Percentiles rank a stretch among this genome's conserved stretches.
These are phyloP conservation scores for Xylariaceae sp. DNA, from an alignment of 2,329 filamentous ascomycete genomes.

Conservation along the genomic window DNA sequence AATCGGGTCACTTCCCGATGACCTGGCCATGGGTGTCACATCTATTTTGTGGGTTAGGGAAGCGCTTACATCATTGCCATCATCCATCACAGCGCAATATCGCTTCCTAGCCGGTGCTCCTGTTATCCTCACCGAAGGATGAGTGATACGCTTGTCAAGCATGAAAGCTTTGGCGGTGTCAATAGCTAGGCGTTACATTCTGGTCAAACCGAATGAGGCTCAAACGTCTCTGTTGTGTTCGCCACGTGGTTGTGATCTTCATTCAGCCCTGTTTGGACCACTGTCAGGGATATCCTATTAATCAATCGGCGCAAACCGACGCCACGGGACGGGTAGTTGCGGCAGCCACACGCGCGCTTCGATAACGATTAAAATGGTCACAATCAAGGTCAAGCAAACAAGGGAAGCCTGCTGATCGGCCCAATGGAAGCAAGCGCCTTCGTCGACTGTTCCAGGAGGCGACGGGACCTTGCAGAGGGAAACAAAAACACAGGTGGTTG, in stretches of 20 bases:
- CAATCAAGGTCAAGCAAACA: slow-evolving; percentile 9
- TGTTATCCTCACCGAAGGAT: background rate
- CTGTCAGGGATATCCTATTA: slow-evolving; percentile 1
- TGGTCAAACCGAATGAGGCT: background rate
- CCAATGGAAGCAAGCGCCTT: slow-evolving; percentile 14
- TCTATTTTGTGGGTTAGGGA: slow-evolving; percentile 17
- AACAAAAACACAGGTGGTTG: slow-evolving; percentile 10
- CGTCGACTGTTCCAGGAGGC: slow-evolving; percentile 22
- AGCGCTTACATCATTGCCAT: slow-evolving; percentile 9
- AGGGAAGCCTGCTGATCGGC: background rate
- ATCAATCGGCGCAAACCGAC: background rate
- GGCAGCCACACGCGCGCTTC: slow-evolving; percentile 14
- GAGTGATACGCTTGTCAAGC: background rate
- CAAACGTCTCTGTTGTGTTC: background rate
- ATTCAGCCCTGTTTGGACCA: slow-evolving; percentile 3
- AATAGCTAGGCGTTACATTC: background rate
- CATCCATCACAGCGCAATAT: background rate
- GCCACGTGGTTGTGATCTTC: slow-evolving; percentile 5
- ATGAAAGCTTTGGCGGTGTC: background rate
- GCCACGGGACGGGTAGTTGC: background rate
- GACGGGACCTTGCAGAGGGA: slow-evolving; percentile 29
- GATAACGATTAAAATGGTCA: background rate
- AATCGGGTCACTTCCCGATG: slow-evolving; percentile 12
- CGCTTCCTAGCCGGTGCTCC: background rate
- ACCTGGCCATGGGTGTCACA: slow-evolving; percentile 7